These are phyloP conservation scores for Pichia terricola DNA, from an alignment of 1,139 yeast species.

Conservation along the genomic window DNA sequence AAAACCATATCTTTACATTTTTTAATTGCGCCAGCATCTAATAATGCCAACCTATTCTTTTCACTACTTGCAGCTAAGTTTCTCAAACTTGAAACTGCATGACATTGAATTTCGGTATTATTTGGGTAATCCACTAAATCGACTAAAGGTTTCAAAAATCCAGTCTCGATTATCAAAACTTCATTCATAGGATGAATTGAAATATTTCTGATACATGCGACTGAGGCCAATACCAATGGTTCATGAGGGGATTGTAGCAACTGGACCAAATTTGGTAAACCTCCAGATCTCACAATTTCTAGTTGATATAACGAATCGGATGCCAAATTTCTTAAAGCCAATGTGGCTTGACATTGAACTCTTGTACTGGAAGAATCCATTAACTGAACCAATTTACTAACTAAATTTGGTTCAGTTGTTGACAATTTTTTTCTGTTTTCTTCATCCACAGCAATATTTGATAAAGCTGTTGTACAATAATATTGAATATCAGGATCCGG, in stretches of 20 bases:
- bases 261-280: constrained; percentile 83
- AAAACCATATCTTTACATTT: constrained; percentile 85
- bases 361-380: constrained; percentile 89
- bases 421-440: constrained; percentile 79
- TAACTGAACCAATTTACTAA: constrained; percentile 72
- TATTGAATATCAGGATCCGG: constrained; percentile 96
- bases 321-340: constrained; percentile 90
- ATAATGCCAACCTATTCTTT: constrained; percentile 80
- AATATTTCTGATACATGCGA: constrained; percentile 94
- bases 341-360: constrained; percentile 96
- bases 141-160: constrained; percentile 85
- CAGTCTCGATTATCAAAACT: constrained; percentile 91
- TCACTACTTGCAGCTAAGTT: constrained; percentile 94
- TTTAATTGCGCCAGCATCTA: constrained; percentile 93
- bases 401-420: constrained; percentile 90
- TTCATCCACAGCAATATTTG: constrained; percentile 96
- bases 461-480: constrained; percentile 94
- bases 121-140: constrained; percentile 74
- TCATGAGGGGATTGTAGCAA: constrained; percentile 83
- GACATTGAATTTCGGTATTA: constrained; percentile 95
- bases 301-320: constrained; percentile 89
- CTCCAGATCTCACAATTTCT: constrained; percentile 92
- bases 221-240: constrained; percentile 90
- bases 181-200: constrained; percentile 95
- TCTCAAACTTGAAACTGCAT: constrained; percentile 90